Evolutionary conservation across 768 basidiomycete genomes (phyloP), one percentile per base, ranked within the genome.

Genomic region (Naganishia antarctica): DNA sequence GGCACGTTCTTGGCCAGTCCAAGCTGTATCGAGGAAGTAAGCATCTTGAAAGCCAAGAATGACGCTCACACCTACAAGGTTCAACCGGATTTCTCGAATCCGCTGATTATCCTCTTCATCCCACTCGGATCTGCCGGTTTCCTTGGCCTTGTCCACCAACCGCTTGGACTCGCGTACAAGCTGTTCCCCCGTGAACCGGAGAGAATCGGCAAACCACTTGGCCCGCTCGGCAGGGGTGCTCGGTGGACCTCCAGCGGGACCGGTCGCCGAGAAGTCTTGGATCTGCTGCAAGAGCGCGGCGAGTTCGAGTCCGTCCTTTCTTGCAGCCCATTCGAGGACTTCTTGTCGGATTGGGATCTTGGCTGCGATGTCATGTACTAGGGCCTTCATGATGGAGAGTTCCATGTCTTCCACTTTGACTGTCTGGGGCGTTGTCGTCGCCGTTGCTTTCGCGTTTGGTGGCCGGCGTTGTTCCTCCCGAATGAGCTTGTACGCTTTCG

Each of bases 1-100:
- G 66, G 66, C 3, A 63, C 66, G 37, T 67, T 67, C 46, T 67
- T 67, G 44, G 48, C 66, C 6, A 67, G 45, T 23, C 61, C 49
- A 12, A 67, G 66, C 66, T 66, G 60, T 28, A n/a, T n/a, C n/a
- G 21, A 31, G 29, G 28, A 18, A 49, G 29, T 12, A 31, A 37
- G 32, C 26, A 31, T 7, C 25, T 29, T 11, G 13, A 25, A 46
- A 1, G 34, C 3, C 25, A 1, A n/a, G 31, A 29, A 34, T 18
- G 18, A 16, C 9, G n/a, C 4, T 11, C 23, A 2, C 8, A 61
- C 60, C 41, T 43, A 53, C 65, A 28, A 66, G 60, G 31, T 66
- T 60, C 60, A 66, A 34, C 21, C 65, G 26, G 11, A 66, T 46
- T 21, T 57, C 49, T 37, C 23, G 61, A 28, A 66, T 43, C 50